Evolutionary conservation across 257 asterid species (phyloP), one percentile per base, ranked within the genome.

Genomic region (Solanum virginianum): DNA sequence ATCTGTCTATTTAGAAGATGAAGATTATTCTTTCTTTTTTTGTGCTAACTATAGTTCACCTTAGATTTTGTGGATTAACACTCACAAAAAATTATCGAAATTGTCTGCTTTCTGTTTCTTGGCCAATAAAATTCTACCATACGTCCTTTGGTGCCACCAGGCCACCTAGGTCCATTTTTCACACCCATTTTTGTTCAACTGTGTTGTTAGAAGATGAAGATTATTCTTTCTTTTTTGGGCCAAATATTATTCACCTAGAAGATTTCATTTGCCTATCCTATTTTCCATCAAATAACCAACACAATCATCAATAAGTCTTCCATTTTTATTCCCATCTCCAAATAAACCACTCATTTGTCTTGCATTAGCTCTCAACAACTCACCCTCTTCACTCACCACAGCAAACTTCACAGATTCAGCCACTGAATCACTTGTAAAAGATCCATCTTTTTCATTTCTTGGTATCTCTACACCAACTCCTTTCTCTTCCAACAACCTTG

Each of bases 391-490:
- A 77, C 94, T 87, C 51, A 87, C 90, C 89, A 95, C 26, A 1
- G 91, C 94, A 81, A 88, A 24, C 86, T 89, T 88, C 88, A 92
- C 87, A 0, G 96, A 43, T 65, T 89, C 93, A 0, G 94, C 98
- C 87, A 94, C 98, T 2, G 89, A 81, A 10, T 80, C 86, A 18
- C 95, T 72, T 1, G 92, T 89, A 82, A 94, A 95, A 1, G 88
- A 82, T 16, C 98, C 98, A 36, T 91, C 92, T 18, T 83, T 66
- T 83, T 90, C 91, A 45, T 90, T 63, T 83, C 98, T 93, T 0
- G 88, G 90, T 82, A 95, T 92, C 86, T 95, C 99, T n/a, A 94
- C 83, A 29, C 98, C 99, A 12, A 94, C 92, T 14, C 85, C 86
- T 91, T 90, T 95, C 53, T 89, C 94, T 36, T 87, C 81, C 90